These are phyloP conservation scores for Colletotrichum sp. DNA, from an alignment of 2,329 filamentous ascomycete species.

Conservation along the genomic window DNA sequence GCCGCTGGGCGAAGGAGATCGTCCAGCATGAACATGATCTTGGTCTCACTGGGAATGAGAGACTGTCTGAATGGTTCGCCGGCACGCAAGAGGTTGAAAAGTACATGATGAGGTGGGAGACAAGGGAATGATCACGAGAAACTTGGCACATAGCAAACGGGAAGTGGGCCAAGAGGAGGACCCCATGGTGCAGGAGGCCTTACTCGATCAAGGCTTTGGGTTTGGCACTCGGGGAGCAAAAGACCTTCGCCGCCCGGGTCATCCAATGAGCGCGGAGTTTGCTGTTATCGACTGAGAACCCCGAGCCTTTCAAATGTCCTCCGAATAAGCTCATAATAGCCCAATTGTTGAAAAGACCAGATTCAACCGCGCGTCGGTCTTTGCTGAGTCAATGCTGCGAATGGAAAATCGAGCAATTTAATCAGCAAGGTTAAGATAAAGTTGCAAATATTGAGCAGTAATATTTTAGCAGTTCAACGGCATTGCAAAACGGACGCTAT, in stretches of 20 bases:
- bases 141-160: not conserved
- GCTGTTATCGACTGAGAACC: not conserved
- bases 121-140: not conserved
- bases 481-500: not conserved
- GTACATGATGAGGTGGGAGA: conserved; percentile 15
- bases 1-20: conserved; percentile 18
- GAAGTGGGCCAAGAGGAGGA: not conserved
- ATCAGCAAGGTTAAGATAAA: not conserved
- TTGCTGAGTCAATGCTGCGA: not conserved
- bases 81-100: conserved; percentile 23
- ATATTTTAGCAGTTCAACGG: not conserved
- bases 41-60: conserved; percentile 12
- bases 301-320: not conserved
- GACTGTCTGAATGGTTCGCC: conserved; percentile 13
- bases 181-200: not conserved
- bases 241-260: not conserved
- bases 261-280: not conserved
- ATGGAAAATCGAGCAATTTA: not conserved
- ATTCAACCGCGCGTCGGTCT: not conserved
- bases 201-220: not conserved
- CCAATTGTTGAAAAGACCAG: not conserved
- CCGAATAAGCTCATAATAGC: not conserved
- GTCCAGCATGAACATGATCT: conserved; percentile 1
- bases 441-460: not conserved
- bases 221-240: not conserved